phyloP scores from a whole-genome alignment of 2,329 filamentous ascomycete genomes.

The Claviceps quebecensis region DNA sequence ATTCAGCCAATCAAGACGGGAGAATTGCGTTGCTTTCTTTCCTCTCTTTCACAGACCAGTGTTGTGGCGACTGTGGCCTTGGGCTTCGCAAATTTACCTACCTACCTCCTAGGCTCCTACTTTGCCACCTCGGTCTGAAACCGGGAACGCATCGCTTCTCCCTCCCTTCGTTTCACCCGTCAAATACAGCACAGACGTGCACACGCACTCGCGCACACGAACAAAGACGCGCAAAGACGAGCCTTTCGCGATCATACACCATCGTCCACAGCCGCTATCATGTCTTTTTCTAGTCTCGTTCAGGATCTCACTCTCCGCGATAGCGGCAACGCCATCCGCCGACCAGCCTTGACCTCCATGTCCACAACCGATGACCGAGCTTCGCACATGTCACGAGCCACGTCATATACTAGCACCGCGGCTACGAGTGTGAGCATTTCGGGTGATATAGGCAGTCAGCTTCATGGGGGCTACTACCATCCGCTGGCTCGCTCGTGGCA shows the following conservation, averaged over 20 bases:
- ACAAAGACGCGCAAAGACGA: not conserved
- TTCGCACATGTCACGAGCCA: constrained; percentile 48
- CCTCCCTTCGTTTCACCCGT: not conserved
- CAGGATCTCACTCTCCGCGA: constrained; percentile 51
- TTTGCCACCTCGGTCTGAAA: too few relatives aligned
- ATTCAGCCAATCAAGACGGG: not conserved
- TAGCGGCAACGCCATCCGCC: constrained; percentile 28
- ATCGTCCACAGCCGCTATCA: constrained; percentile 14
- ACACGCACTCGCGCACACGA: not conserved
- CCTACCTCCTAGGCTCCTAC: not conserved
- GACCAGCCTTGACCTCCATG: constrained; percentile 31
- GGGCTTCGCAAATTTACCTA: constrained; percentile 1
- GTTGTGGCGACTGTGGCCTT: not conserved
- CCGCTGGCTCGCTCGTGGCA: constrained; percentile 71
- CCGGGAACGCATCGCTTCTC: not conserved
- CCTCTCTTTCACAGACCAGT: not conserved
- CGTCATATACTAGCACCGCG: constrained; percentile 52
- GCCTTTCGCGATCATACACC: not conserved
- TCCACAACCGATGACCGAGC: constrained; percentile 46
- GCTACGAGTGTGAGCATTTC: constrained; percentile 57
- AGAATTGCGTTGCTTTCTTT: not conserved
- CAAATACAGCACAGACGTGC: not conserved
- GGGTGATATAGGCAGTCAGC: constrained; percentile 67
- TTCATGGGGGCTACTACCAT: constrained; percentile 72
- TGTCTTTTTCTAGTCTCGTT: constrained; percentile 57